Conservation (phyloP, 768 basidiomycete genomes). For the Amanita subjunquillea region DNA sequence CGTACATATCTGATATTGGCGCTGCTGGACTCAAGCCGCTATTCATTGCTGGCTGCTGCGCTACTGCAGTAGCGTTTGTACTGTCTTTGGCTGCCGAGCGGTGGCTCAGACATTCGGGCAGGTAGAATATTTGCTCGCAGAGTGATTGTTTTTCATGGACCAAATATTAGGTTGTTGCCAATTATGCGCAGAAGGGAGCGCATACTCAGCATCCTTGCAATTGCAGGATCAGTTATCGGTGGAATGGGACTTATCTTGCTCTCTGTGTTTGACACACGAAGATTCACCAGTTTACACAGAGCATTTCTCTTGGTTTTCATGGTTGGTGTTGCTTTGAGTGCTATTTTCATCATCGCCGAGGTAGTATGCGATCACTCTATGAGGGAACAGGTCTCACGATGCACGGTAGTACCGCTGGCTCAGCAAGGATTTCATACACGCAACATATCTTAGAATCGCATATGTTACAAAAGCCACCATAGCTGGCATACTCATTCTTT, state of each 20-base stretch:
- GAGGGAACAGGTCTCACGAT: not conserved
- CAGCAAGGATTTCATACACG: conserved; percentile 38
- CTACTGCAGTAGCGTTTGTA: conserved; percentile 56
- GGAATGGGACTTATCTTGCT: conserved; percentile 58
- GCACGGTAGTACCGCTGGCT: conserved; percentile 51
- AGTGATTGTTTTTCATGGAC: not conserved
- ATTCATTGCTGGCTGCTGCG: conserved; percentile 54
- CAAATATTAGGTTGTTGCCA: conserved; percentile 37
- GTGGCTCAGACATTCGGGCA: conserved; percentile 52
- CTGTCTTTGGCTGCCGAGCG: conserved; percentile 52
- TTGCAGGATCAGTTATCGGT: conserved; percentile 51
- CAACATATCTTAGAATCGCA: conserved; percentile 35
- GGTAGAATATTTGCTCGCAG: conserved; percentile 24
- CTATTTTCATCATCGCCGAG: conserved; percentile 67
- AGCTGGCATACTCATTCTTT: conserved; percentile 42
- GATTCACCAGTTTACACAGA: conserved; percentile 39
- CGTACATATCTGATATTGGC: conserved; percentile 77
- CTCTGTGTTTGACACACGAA: conserved; percentile 61
- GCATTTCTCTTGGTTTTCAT: conserved; percentile 65
- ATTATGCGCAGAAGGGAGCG: conserved; percentile 48
- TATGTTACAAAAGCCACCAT: conserved; percentile 57
- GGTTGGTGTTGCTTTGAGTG: conserved; percentile 58
- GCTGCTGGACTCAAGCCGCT: conserved; percentile 66
- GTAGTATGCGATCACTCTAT: conserved; percentile 18
- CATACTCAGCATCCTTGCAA: conserved; percentile 44